Base-by-base conservation (phyloP, 1,284 basidiomycete species). In the Irpex sp. region DNA sequence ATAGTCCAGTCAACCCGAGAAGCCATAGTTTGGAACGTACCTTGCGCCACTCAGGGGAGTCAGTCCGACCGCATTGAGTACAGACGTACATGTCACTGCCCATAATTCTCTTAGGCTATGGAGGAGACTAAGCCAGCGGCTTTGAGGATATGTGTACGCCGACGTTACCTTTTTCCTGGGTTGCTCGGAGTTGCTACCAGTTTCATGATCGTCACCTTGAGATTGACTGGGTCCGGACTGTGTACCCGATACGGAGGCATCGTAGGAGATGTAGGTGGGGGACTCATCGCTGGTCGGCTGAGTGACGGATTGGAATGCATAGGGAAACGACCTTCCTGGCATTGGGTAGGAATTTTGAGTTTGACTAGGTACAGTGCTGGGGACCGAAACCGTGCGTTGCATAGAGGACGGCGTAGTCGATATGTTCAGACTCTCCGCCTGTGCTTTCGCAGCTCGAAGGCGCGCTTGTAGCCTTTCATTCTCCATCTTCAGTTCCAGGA, bases 21-120 rank as follows among this genome's bases (percentile, higher is more conserved):
- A 43, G 11, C 39, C 17, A 35, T 31, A 70, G 65, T 21, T 67
- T 64, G 64, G 59, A 61, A 70, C 76, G 61, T 62, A 88, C 91
- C 84, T 90, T 94, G 70, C 89, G 84, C 93, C 88, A 93, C 77
- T 90, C 92, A 0, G 88, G 91, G 33, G 89, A 93, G 72, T 92
- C 90, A 0, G 89, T 93, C 60, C 88, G 82, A 21, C 91, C 92
- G 66, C 91, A 93, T 8, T 86, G 90, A 59, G 88, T 80, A 70
- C 92, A 93, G 5, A 92, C 89, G 69, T 90, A 83, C 68, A 89
- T 87, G 62, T 92, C 88, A 3, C 75, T 71, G 15, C 72, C 70
- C 57, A 83, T 78, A n/a, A 74, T 68, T 71, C 86, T 86, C 73
- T 84, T 86, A 61, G n/a, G 43, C 77, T 66, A 81, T 82, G 64